Base-by-base conservation (phyloP, 306 rosid genomes). In the Carpinus fangiana region DNA sequence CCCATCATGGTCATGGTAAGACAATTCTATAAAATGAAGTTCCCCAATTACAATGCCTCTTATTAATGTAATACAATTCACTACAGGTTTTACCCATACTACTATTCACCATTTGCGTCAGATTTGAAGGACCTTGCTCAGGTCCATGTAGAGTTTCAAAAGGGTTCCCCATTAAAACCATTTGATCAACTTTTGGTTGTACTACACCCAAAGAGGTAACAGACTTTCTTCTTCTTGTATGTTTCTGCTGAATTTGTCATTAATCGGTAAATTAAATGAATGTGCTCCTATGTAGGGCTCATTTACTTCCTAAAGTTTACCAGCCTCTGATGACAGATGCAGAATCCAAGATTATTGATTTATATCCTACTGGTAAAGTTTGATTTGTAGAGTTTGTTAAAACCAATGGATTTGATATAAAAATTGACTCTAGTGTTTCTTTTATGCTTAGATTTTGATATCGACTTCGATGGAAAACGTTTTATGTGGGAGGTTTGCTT, bases 1-100 rank as follows among this genome's bases (percentile, higher is more conserved):
- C 16, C 84, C 88, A 28, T 90, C 96, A 0, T 90, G 96, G 96
- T 76, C 86, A 21, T 90, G 96, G 93, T 85, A 80, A 74, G 77
- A n/a, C 31, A 73, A 43, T 50, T 17, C 34, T 31, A 2, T 26
- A 21, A 16, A 16, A 26, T 41, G 7, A 2, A 16, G 18, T 3
- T 13, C 66, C 38, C 38, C 45, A 7, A 14, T 65, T 65, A 16
- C 23, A 65, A 65, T 16, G 74, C 47, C 41, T 55, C 20, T 70
- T n/a, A 31, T 12, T 47, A 34, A 70, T 20, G 47, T 8, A 26
- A 17, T 12, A 60, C 61, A 38, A 38, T 5, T 38, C 12, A 8
- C 54, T 47, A n/a, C 77, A 90, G 94, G 94, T 88, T 79, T 84
- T 90, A 85, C 82, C 92, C 94, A 0, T 79, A 41, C 53, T 79